Evolutionary conservation across 345 rosid species (phyloP), one percentile per base, ranked within the genome.

Genomic region (Trapa bicornis): DNA sequence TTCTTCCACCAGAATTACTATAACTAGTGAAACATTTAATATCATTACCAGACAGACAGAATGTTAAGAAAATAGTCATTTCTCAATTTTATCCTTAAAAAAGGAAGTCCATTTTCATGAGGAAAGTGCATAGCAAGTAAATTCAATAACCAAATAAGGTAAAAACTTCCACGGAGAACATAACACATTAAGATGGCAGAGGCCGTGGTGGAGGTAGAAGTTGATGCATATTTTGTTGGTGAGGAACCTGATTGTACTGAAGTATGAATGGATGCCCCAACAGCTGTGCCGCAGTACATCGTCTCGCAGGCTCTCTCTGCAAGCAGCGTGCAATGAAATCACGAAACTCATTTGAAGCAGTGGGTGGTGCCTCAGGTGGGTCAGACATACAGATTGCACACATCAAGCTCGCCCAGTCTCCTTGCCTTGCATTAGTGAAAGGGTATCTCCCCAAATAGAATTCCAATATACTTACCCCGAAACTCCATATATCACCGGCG

Each of bases 371-470:
- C 79, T 83, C 86, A 0, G 99, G 99, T 0, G 97, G 99, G 53
- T 80, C 87, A 0, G 92, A 67, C 93, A 94, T 81, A 79, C 95
- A 94, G 60, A 94, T 91, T 0, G 99, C 99, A 47, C 82, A 76
- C 99, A 94, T 94, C 48, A 94, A 81, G 54, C 89, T 94, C 0
- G 99, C 96, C 99, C 99, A 94, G 74, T 91, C 96, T 1, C 95
- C 97, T 68, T 86, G 96, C 57, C 93, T 72, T 1, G 81, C 80
- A 13, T 85, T 93, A 0, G 80, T 76, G 52, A 94, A 91, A 0
- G 99, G 99, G 53, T 91, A 91, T 39, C 85, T 83, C 37, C 99
- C 97, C 10, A 94, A 62, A 69, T 85, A 91, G 41, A 94, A 91
- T 75, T 94, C 97, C 71, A 94, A 67, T 37, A 94, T 82, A 61